Percentiles rank a stretch among this genome's conserved stretches.
phyloP scores from a whole-genome alignment of 1,284 basidiomycete genomes.

The Ustilago sp. region DNA sequence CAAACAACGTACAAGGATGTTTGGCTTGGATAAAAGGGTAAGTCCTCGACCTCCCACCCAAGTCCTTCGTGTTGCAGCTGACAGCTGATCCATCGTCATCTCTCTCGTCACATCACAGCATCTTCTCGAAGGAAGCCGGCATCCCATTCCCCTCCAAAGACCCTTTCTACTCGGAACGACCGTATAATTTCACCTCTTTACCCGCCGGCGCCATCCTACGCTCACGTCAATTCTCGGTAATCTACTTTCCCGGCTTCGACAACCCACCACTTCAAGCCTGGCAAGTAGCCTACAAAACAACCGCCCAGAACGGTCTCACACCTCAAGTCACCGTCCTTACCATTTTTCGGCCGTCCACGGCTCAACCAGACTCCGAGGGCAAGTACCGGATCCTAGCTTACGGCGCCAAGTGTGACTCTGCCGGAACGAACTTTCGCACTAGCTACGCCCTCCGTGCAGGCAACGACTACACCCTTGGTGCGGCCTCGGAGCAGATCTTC shows the following conservation, averaged over 20 bases:
- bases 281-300: slow-evolving; percentile 58
- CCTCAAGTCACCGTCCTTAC: slow-evolving; percentile 50
- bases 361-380: slow-evolving; percentile 30
- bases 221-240: slow-evolving; percentile 42
- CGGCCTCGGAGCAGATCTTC: slow-evolving; percentile 58
- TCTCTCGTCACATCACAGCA: background rate
- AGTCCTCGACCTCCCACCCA: background rate
- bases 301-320: slow-evolving; percentile 44
- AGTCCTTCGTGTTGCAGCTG: background rate
- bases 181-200: slow-evolving; percentile 20
- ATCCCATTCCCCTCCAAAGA: slow-evolving; percentile 41
- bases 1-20: slow-evolving; percentile 33
- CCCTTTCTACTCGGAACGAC: slow-evolving; percentile 53
- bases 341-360: slow-evolving; percentile 43
- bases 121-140: slow-evolving; percentile 31
- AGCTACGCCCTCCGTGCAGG: slow-evolving; percentile 45
- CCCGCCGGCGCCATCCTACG: slow-evolving; percentile 50
- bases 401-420: slow-evolving; percentile 48
- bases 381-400: slow-evolving; percentile 37
- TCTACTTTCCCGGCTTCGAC: slow-evolving; percentile 52
- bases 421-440: slow-evolving; percentile 45
- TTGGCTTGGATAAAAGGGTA: slow-evolving; percentile 29
- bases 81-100: background rate
- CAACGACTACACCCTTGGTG: slow-evolving; percentile 33
- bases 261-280: slow-evolving; percentile 41